These are phyloP conservation scores for Parasitella parasitica DNA, from an alignment of 371 early-diverging fungal species.

Conservation along the genomic window DNA sequence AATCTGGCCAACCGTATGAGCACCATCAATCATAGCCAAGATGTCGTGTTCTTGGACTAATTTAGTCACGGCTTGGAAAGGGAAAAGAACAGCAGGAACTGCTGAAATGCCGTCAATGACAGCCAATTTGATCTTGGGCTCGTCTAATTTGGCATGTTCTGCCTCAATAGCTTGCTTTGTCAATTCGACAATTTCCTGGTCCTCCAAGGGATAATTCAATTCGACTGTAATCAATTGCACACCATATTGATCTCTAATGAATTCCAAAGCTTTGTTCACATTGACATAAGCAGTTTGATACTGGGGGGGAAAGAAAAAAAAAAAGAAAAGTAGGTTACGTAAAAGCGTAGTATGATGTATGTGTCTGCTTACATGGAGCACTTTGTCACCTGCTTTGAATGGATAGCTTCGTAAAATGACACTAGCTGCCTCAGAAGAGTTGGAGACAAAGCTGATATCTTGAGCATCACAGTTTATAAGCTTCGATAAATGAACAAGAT, in stretches of 20 bases:
- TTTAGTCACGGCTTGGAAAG: slow-evolving; percentile 50
- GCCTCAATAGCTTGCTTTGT: slow-evolving; percentile 29
- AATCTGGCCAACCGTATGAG: slow-evolving; percentile 69
- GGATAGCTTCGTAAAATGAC: slow-evolving; percentile 42
- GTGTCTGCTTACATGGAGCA: slow-evolving; percentile 30
- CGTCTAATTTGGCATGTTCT: slow-evolving; percentile 31
- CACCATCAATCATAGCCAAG: slow-evolving; percentile 68
- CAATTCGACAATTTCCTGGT: slow-evolving; percentile 31
- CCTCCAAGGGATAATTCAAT: slow-evolving; percentile 33
- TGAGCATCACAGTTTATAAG: slow-evolving; percentile 36
- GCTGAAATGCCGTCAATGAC: slow-evolving; percentile 60
- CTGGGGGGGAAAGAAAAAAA: too few relatives aligned
- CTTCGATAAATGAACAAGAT: slow-evolving; percentile 1
- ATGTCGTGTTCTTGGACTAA: slow-evolving; percentile 53
- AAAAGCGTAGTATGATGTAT: too few relatives aligned
- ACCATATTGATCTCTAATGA: slow-evolving; percentile 28
- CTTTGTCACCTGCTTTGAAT: slow-evolving; percentile 48
- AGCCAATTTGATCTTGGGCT: slow-evolving; percentile 33
- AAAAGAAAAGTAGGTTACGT: too few relatives aligned
- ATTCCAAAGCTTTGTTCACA: slow-evolving; percentile 37
- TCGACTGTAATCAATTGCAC: slow-evolving; percentile 35
- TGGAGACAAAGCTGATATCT: slow-evolving; percentile 36
- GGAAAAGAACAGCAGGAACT: slow-evolving; percentile 57
- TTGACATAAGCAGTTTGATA: slow-evolving; percentile 38
- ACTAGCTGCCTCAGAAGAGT: slow-evolving; percentile 42